These are phyloP conservation scores for Pseudocercospora pini-densiflorae DNA, from an alignment of 2,329 filamentous ascomycete species.

Conservation along the genomic window DNA sequence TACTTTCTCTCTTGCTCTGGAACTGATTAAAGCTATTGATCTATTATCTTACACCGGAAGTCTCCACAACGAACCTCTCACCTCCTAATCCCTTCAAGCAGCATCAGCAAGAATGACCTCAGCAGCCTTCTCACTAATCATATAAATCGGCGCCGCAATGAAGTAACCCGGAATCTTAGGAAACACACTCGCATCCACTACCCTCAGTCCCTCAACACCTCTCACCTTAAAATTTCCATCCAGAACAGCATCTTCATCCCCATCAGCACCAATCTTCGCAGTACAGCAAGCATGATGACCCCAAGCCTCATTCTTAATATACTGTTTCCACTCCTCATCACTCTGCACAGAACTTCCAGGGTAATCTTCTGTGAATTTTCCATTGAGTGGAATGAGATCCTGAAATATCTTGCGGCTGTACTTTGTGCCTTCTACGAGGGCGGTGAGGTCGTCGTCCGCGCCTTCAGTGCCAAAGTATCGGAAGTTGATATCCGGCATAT, in stretches of 20 bases:
- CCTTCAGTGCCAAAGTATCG: conserved; percentile 59
- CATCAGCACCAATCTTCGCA: conserved; percentile 58
- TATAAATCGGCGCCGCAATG: conserved; percentile 57
- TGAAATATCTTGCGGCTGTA: conserved; percentile 49
- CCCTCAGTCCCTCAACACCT: conserved; percentile 56
- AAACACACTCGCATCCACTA: conserved; percentile 66
- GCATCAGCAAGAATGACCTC: conserved; percentile 54
- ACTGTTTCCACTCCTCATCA: conserved; percentile 52
- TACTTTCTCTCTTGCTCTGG: not conserved
- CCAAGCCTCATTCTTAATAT: conserved; percentile 56
- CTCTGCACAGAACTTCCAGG: conserved; percentile 46
- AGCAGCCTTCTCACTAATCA: conserved; percentile 65
- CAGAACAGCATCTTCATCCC: conserved; percentile 60
- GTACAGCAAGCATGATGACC: conserved; percentile 63
- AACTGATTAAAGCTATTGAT: not conserved
- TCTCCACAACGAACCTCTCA: not conserved
- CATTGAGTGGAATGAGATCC: conserved; percentile 46
- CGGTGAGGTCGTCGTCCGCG: conserved; percentile 44
- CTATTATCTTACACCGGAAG: not conserved
- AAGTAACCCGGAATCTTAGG: conserved; percentile 61
- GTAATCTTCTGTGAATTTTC: conserved; percentile 48
- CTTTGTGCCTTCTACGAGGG: conserved; percentile 60
- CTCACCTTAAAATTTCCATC: conserved; percentile 44
- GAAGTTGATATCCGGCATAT: conserved; percentile 65
- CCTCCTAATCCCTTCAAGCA: not conserved